Conservation (phyloP, 768 basidiomycete genomes). For the Saitozyma sp. region DNA sequence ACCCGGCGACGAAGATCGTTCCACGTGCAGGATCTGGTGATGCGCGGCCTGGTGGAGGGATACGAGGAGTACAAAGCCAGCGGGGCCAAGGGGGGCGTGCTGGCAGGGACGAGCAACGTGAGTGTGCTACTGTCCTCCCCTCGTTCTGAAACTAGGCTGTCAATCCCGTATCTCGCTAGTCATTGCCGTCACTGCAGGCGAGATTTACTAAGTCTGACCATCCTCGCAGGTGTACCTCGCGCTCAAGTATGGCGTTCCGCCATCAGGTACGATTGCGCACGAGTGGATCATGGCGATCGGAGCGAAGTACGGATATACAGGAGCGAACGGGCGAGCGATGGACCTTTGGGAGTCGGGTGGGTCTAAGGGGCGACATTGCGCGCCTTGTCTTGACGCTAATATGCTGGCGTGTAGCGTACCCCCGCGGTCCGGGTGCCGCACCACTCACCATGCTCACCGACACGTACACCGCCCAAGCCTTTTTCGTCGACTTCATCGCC, state of each 20-base stretch:
- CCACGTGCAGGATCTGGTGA: slow-evolving; percentile 72
- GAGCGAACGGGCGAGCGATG: slow-evolving; percentile 71
- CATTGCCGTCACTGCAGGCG: too few relatives aligned
- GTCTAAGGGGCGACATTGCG: not conserved
- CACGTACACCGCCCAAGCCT: slow-evolving; percentile 84
- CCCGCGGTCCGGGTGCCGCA: slow-evolving; percentile 41
- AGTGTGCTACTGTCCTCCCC: slow-evolving; percentile 20
- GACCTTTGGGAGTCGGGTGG: slow-evolving; percentile 80
- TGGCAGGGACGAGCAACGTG: slow-evolving; percentile 91
- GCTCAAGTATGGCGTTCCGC: slow-evolving; percentile 64
- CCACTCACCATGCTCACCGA: slow-evolving; percentile 81
- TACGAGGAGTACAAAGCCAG: slow-evolving; percentile 55
- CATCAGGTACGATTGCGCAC: slow-evolving; percentile 64
- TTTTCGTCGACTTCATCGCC: slow-evolving; percentile 65
- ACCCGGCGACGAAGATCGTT: slow-evolving; percentile 55
- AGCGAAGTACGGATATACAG: slow-evolving; percentile 77
- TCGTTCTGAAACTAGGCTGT: slow-evolving; percentile 2
- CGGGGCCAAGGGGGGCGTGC: slow-evolving; percentile 53
- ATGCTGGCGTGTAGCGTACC: slow-evolving; percentile 48
- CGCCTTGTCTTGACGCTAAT: too few relatives aligned
- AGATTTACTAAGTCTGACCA: too few relatives aligned
- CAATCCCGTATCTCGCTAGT: not conserved
- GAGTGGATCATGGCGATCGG: slow-evolving; percentile 63
- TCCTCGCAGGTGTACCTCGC: slow-evolving; percentile 75
- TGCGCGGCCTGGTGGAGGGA: slow-evolving; percentile 69